Base-by-base conservation (phyloP, 345 rosid genomes). In the Arabis hirsuta region DNA sequence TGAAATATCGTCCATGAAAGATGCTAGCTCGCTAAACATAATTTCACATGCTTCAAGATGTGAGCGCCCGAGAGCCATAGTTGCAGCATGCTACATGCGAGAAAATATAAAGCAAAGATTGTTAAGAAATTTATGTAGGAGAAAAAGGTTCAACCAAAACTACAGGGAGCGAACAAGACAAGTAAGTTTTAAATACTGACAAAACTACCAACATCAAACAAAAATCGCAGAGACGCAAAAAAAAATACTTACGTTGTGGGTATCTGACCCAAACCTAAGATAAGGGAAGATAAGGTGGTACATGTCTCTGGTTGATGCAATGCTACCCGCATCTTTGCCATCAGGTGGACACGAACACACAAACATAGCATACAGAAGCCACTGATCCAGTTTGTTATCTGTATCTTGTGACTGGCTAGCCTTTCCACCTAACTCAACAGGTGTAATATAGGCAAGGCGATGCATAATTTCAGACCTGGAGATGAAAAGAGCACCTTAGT, bases 21-120 rank as follows among this genome's bases (percentile, higher is more conserved):
- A 84, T 58, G 96, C 81, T 46, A 95, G 91, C 82, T 90, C 97
- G 32, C 82, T 82, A 65, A 91, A 95, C 98, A 95, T 95, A 62
- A 85, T 85, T 82, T 95, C 98, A 75, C 99, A 95, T 50, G 94
- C 90, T 83, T 95, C 99, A 78, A 95, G 81, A 83, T 91, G 99
- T 27, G 99, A 91, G 79, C 86, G 96, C 57, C 99, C 99, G 7
- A 95, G 99, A 64, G 96, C 96, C 96, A 90, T 85, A 68, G 98
- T 90, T 45, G 99, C 97, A 60, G 96, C 93, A 81, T 90, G 90
- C 99, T 95, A 73, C 75, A 78, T 58, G 78, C 38, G 22, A 69
- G 68, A 55, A 48, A 34, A 72, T 52, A 69, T 42, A 8, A 29
- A 20, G 48, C 55, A 55, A 47, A 50, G 44, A 56, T 39, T 29